Evolutionary conservation across 2,329 filamentous ascomycete species (phyloP).

Genomic region (Paracamarosporium sp.): DNA sequence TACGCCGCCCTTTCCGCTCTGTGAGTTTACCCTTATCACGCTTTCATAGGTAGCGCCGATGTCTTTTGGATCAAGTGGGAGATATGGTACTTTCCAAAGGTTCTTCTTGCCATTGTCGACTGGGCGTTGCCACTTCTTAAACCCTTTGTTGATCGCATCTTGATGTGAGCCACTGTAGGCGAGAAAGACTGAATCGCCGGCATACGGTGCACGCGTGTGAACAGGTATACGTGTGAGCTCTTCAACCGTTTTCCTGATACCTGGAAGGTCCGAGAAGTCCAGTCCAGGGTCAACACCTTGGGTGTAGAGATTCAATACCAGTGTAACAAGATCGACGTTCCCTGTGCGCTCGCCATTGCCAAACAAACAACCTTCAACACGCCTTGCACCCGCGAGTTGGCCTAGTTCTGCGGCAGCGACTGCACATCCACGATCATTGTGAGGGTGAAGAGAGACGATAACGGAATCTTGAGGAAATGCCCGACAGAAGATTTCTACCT

Average conservation of each 20-base stretch:
- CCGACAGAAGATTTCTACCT: slow-evolving; percentile 93
- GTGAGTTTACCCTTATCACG: slow-evolving; percentile 96
- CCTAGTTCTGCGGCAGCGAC: slow-evolving; percentile 89
- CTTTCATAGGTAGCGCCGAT: slow-evolving; percentile 98
- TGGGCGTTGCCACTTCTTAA: slow-evolving; percentile 71
- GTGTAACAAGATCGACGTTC: slow-evolving; percentile 92
- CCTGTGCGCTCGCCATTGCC: slow-evolving; percentile 95
- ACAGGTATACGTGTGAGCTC: slow-evolving; percentile 93
- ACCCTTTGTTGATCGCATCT: slow-evolving; percentile 92
- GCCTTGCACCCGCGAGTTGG: slow-evolving; percentile 94
- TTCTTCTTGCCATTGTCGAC: slow-evolving; percentile 65
- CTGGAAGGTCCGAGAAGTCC: slow-evolving; percentile 89
- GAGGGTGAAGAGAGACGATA: slow-evolving; percentile 88
- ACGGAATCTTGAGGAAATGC: slow-evolving; percentile 85
- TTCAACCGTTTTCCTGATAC: slow-evolving; percentile 88
- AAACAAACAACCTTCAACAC: slow-evolving; percentile 92
- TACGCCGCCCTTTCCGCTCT: slow-evolving; percentile 91
- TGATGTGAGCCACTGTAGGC: slow-evolving; percentile 93
- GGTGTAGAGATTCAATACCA: slow-evolving; percentile 93
- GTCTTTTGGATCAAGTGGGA: slow-evolving; percentile 90
- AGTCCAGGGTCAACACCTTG: slow-evolving; percentile 85
- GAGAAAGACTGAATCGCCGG: slow-evolving; percentile 87
- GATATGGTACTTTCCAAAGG: slow-evolving; percentile 85
- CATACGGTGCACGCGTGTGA: slow-evolving; percentile 88
- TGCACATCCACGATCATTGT: slow-evolving; percentile 92